phyloP scores from a whole-genome alignment of 75 land plant species.

The Larix kaempferi region DNA sequence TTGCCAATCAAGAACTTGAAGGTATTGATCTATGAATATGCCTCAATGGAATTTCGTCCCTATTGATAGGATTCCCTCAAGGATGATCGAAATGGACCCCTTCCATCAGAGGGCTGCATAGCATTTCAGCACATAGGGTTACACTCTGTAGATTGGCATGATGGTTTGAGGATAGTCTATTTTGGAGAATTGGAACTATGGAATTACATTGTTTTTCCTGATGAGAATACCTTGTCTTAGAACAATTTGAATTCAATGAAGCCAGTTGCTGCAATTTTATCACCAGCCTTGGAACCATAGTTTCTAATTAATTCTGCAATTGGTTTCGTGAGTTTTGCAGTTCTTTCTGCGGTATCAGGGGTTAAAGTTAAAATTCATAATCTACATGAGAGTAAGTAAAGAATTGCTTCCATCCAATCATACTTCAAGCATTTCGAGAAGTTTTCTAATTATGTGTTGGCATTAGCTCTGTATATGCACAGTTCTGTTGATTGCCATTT shows the following conservation, averaged over 20 bases:
- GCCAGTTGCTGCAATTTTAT: background rate
- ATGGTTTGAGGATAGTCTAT: background rate
- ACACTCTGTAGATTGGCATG: background rate
- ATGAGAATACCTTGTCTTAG: background rate
- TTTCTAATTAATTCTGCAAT: background rate
- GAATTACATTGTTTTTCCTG: background rate
- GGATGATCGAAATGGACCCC: background rate
- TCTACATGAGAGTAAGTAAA: slow-evolving; percentile 55
- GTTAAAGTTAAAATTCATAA: slow-evolving; percentile 49
- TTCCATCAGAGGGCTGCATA: background rate
- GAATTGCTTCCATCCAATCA: background rate
- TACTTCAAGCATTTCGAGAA: background rate
- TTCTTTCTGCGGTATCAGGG: slow-evolving; percentile 82
- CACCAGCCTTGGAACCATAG: background rate
- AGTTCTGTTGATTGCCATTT: too few species aligned
- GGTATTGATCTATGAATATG: background rate
- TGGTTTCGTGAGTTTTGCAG: slow-evolving; percentile 24
- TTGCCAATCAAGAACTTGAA: background rate
- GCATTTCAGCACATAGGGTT: background rate
- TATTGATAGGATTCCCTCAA: background rate
- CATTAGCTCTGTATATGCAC: too few species aligned
- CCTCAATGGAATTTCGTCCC: background rate
- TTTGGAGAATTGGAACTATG: background rate
- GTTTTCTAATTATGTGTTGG: too few species aligned
- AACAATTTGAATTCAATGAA: background rate